Percentiles rank a stretch among this genome's conserved stretches.
Evolutionary conservation across 495 filamentous ascomycete genomes (phyloP).

Genomic region (Platismatia glauca): DNA sequence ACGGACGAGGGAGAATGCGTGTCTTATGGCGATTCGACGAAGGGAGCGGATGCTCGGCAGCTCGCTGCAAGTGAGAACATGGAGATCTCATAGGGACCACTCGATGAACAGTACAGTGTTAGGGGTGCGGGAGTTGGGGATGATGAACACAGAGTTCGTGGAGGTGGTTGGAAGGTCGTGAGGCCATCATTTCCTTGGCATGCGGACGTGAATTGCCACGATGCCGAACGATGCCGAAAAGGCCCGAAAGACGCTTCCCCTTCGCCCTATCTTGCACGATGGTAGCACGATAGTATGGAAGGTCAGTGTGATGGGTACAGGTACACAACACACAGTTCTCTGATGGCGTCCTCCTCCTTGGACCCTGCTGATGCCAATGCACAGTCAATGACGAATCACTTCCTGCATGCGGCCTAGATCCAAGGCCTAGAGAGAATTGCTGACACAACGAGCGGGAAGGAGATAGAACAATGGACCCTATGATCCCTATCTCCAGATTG

Average conservation of each 20-base stretch:
- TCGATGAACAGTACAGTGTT: too few relatives aligned
- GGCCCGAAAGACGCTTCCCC: too few relatives aligned
- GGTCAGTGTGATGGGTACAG: too few relatives aligned
- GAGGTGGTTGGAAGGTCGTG: not conserved
- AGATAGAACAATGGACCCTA: not conserved
- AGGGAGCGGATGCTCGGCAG: not conserved
- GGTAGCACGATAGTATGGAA: too few relatives aligned
- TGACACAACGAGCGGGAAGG: conserved; percentile 9
- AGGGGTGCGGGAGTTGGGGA: too few relatives aligned
- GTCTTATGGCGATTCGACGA: not conserved
- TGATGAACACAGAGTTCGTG: too few relatives aligned
- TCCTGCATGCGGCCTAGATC: conserved; percentile 14
- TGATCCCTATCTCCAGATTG: not conserved
- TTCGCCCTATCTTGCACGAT: too few relatives aligned
- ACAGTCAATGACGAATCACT: conserved; percentile 15
- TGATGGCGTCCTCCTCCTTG: too few relatives aligned
- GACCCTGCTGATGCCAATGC: not conserved
- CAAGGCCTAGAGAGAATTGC: not conserved
- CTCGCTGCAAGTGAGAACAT: not conserved
- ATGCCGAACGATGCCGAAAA: not conserved
- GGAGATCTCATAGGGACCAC: too few relatives aligned
- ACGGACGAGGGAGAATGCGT: not conserved
- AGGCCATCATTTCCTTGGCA: not conserved
- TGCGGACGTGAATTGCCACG: not conserved
- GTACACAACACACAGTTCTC: too few relatives aligned